Evolutionary conservation across 805 yeast genomes (phyloP).

Genomic region (Metschnikowia cerradonensis): DNA sequence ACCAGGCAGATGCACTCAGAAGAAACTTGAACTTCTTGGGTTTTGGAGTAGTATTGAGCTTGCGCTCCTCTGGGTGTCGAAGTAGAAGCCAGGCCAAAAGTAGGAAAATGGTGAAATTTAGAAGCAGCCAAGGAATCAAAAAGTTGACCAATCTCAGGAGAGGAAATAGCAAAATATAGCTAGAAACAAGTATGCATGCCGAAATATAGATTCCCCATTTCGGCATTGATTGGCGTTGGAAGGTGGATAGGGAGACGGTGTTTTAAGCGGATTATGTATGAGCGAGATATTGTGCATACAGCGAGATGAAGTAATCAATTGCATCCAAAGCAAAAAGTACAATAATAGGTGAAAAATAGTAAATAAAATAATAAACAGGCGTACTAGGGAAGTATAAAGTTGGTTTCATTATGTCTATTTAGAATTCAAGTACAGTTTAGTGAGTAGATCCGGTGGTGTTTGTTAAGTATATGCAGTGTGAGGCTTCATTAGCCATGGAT

Average conservation of each 20-base stretch:
- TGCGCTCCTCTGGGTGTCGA: background rate
- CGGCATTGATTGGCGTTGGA: background rate
- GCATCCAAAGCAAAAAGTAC: background rate
- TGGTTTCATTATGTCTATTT: no score
- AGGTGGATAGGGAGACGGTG: background rate
- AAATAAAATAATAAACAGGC: no score
- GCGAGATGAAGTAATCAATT: background rate
- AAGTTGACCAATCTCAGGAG: background rate
- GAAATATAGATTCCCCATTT: slow-evolving; percentile 2
- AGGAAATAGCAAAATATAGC: background rate
- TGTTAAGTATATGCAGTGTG: background rate
- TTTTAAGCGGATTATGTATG: background rate
- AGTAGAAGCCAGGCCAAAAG: background rate
- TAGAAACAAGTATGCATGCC: background rate
- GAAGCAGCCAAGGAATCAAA: background rate
- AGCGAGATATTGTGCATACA: slow-evolving; percentile 3
- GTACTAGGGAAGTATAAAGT: background rate
- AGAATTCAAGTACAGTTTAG: background rate
- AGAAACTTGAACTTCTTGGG: background rate
- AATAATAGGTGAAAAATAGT: background rate
- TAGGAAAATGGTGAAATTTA: background rate
- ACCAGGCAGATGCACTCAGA: background rate
- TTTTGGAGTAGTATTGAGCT: background rate
- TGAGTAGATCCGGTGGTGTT: background rate
- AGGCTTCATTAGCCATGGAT: background rate